phyloP scores from a whole-genome alignment of 2,329 filamentous ascomycete species.

The Penicillium sp. region DNA sequence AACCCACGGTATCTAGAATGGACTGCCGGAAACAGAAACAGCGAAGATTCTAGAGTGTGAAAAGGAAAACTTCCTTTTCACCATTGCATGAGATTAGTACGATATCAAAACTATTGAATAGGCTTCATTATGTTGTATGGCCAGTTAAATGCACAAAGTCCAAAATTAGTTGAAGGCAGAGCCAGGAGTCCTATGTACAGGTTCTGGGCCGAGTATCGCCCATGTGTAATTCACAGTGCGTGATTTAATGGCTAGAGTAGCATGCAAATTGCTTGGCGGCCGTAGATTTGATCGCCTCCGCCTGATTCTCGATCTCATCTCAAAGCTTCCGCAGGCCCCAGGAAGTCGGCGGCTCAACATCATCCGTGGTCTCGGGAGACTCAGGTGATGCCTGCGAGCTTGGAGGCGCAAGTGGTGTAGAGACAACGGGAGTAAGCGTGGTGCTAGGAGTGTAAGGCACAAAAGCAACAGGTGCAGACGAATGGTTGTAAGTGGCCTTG shows the following conservation, averaged over 20 bases:
- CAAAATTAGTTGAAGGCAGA: not conserved
- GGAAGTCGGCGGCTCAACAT: not conserved
- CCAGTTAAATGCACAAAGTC: not conserved
- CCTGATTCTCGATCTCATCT: not conserved
- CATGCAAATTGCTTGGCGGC: not conserved
- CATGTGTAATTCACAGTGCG: not conserved
- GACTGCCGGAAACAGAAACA: not conserved
- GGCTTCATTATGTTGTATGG: not conserved
- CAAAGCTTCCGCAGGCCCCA: not conserved
- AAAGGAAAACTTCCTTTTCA: too few species aligned
- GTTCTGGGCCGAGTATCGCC: not conserved
- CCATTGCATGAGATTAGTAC: not conserved
- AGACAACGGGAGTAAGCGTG: not conserved
- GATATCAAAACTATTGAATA: not conserved
- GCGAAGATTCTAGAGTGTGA: not conserved
- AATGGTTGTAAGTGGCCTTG: not conserved
- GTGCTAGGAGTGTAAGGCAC: not conserved
- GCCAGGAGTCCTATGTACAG: not conserved
- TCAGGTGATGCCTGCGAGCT: not conserved
- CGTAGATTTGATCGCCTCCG: not conserved
- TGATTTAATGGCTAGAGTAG: not conserved
- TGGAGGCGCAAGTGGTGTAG: not conserved
- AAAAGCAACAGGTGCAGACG: not conserved
- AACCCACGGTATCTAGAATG: not conserved
- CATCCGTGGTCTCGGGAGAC: not conserved